phyloP scores from a whole-genome alignment of 495 filamentous ascomycete species.

The Annulohypoxylon moriforme region DNA sequence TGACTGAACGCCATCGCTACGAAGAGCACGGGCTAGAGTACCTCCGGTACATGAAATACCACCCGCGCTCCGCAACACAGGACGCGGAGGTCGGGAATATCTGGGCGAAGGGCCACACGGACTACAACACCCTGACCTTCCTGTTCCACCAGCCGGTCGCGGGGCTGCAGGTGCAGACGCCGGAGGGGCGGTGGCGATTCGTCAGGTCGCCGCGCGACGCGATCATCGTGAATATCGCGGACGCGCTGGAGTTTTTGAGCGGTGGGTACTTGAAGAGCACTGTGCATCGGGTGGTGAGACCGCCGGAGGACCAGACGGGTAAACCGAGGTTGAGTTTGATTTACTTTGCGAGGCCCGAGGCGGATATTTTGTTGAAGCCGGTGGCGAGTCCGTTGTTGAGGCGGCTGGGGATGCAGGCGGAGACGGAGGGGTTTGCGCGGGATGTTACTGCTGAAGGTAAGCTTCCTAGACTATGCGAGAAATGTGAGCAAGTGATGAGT shows the following conservation, averaged over 20 bases:
- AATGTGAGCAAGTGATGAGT: not conserved
- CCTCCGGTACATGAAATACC: conserved; percentile 68
- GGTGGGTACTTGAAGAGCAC: conserved; percentile 63
- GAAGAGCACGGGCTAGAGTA: conserved; percentile 58
- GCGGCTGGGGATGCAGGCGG: conserved; percentile 57
- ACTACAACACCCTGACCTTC: conserved; percentile 65
- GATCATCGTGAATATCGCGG: conserved; percentile 64
- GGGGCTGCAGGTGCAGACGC: conserved; percentile 61
- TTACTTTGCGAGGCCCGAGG: conserved; percentile 58
- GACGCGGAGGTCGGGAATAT: conserved; percentile 55
- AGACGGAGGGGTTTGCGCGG: conserved; percentile 45
- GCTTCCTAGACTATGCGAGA: not conserved
- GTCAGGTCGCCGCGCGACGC: conserved; percentile 61
- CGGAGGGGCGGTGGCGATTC: conserved; percentile 56
- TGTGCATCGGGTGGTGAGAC: conserved; percentile 63
- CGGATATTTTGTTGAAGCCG: conserved; percentile 56
- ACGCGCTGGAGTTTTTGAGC: conserved; percentile 61
- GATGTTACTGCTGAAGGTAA: conserved; percentile 49
- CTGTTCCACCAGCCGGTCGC: conserved; percentile 68
- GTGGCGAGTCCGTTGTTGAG: conserved; percentile 60
- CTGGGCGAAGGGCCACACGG: conserved; percentile 63
- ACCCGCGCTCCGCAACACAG: conserved; percentile 57
- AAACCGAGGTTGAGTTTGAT: conserved; percentile 62
- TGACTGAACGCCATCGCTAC: conserved; percentile 63
- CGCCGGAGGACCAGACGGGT: conserved; percentile 59